A percentile compares a stretch with the other conserved stretches of the same genome.
These are phyloP conservation scores for Pseudogymnoascus sp. DNA, from an alignment of 2,329 filamentous ascomycete genomes.

Conservation along the genomic window DNA sequence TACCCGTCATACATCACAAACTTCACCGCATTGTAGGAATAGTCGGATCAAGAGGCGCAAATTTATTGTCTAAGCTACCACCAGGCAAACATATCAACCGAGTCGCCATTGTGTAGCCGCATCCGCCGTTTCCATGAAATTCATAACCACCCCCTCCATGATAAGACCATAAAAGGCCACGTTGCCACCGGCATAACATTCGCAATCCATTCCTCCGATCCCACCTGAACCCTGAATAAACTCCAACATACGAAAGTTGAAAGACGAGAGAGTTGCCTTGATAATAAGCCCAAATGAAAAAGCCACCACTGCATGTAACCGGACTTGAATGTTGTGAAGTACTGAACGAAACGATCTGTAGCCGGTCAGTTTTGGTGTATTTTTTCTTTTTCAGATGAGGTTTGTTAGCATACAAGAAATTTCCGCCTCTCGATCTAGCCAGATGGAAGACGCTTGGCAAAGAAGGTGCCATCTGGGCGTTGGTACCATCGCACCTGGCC, in stretches of 20 bases:
- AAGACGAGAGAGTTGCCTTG: too few relatives aligned
- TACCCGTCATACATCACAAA: not conserved
- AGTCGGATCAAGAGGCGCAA: not conserved
- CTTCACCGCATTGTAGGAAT: not conserved
- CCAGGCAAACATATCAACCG: not conserved
- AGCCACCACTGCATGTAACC: not conserved
- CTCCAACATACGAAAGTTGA: not conserved
- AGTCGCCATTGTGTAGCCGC: not conserved
- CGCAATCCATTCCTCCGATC: not conserved
- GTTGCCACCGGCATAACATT: not conserved
- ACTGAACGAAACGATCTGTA: not conserved
- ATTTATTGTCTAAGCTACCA: not conserved
- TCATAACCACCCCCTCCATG: not conserved
- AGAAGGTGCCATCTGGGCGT: conserved; percentile 49
- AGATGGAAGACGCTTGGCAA: conserved; percentile 46
- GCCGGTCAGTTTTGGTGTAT: not conserved
- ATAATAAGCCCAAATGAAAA: not conserved
- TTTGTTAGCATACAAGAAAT: not conserved
- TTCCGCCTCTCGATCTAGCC: conserved; percentile 9
- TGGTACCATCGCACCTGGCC: conserved; percentile 52
- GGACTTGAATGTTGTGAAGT: not conserved
- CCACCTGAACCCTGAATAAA: not conserved
- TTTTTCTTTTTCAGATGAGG: not conserved
- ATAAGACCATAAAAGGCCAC: not conserved
- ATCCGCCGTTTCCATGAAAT: not conserved